phyloP scores from a whole-genome alignment of 805 yeast genomes.

The Millerozyma acaciae region DNA sequence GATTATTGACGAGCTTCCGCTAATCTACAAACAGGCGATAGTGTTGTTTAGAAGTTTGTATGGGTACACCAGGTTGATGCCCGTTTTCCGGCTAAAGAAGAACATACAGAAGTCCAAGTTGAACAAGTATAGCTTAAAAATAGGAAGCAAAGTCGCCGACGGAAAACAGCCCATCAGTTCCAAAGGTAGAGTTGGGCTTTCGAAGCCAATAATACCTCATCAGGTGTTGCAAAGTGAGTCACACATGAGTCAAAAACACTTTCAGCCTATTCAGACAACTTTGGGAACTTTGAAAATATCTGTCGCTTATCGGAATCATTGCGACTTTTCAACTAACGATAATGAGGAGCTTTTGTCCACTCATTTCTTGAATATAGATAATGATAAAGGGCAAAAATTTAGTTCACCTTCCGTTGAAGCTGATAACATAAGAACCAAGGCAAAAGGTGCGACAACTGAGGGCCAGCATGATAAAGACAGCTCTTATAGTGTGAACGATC shows the following conservation, averaged over 20 bases:
- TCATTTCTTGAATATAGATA: slow-evolving; percentile 51
- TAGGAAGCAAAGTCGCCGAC: slow-evolving; percentile 64
- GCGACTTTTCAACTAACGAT: slow-evolving; percentile 63
- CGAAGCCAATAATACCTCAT: slow-evolving; percentile 56
- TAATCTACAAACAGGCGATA: slow-evolving; percentile 69
- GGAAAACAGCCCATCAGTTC: slow-evolving; percentile 77
- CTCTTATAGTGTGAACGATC: too few species aligned
- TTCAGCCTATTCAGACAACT: slow-evolving; percentile 71
- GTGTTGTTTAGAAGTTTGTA: slow-evolving; percentile 71
- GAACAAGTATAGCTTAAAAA: slow-evolving; percentile 24
- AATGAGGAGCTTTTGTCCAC: slow-evolving; percentile 60
- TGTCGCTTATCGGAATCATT: slow-evolving; percentile 74
- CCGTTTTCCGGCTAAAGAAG: slow-evolving; percentile 59
- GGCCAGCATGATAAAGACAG: too few species aligned
- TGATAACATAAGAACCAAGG: too few species aligned
- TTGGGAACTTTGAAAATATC: slow-evolving; percentile 71
- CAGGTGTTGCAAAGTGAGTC: slow-evolving; percentile 34
- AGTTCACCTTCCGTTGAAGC: too few species aligned
- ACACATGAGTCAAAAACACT: slow-evolving; percentile 57
- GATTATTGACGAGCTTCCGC: slow-evolving; percentile 53
- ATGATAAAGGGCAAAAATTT: slow-evolving; percentile 7
- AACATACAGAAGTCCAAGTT: slow-evolving; percentile 15
- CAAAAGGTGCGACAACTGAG: too few species aligned
- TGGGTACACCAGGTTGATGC: slow-evolving; percentile 63
- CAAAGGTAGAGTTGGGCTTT: slow-evolving; percentile 80